Evolutionary conservation across 2,329 filamentous ascomycete genomes (phyloP).

Genomic region (Alternaria triticina): DNA sequence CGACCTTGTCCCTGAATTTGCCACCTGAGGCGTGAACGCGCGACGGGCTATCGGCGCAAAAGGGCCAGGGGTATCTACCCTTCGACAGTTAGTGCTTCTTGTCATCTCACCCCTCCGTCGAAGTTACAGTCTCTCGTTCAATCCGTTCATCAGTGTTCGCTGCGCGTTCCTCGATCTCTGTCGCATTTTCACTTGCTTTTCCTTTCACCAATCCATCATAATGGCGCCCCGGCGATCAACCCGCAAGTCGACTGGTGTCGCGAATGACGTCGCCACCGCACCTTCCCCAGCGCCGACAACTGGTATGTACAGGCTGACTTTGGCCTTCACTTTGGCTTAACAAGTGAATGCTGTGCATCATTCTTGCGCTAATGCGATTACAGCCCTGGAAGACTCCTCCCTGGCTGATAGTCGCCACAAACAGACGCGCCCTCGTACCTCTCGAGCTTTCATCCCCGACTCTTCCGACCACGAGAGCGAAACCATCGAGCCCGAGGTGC

Average conservation of each 20-base stretch:
- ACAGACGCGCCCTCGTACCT: constrained; percentile 27
- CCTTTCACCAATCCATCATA: constrained; percentile 3
- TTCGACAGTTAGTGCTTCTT: constrained; percentile 19
- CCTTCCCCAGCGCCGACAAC: background rate
- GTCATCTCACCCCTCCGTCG: constrained; percentile 8
- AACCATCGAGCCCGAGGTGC: constrained; percentile 13
- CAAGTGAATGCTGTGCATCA: background rate
- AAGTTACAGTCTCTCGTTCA: constrained; percentile 5
- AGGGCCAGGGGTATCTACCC: constrained; percentile 28
- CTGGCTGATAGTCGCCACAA: constrained; percentile 16
- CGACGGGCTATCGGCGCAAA: constrained; percentile 32
- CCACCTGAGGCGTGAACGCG: constrained; percentile 36
- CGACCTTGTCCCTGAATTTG: constrained; percentile 21
- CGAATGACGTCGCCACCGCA: constrained; percentile 12
- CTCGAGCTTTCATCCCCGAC: constrained; percentile 39
- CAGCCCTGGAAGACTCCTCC: constrained; percentile 10
- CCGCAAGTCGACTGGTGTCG: constrained; percentile 26
- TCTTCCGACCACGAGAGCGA: constrained; percentile 41
- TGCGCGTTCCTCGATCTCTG: background rate
- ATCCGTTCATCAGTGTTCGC: background rate
- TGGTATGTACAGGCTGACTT: constrained; percentile 8
- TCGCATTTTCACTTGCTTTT: background rate
- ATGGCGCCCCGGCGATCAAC: constrained; percentile 36
- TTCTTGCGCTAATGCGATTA: constrained; percentile 1
- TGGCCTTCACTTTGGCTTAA: background rate